Base-by-base conservation (phyloP, 768 basidiomycete species). In the Trichaptum fuscoviolaceum region DNA sequence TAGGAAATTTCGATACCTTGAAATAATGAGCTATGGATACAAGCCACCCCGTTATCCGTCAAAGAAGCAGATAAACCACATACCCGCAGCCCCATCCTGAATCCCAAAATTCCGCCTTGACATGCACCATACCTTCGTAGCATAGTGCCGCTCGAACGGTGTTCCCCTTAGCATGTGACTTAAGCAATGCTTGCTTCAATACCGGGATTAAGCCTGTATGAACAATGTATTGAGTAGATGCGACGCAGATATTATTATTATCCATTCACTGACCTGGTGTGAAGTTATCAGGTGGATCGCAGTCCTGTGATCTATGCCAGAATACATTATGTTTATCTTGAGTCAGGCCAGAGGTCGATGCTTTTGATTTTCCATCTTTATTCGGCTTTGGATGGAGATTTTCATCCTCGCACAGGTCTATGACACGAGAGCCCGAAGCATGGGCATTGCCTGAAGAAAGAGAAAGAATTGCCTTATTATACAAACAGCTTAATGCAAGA, bases 1-100 rank as follows among this genome's bases (percentile, higher is more conserved):
- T 69, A 92, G 70, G 70, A 89, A 94, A 73, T 93, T 94, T 24
- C 91, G 88, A 72, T 95, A 93, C 26, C 92, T 94, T 67, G 8
- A 63, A 12, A 58, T 36, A 12, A 20, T 10, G 4, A 25, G 27
- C 18, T 25, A 25, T 57, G 64, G 69, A 64, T 35, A 25, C 23
- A 63, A n/a, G 60, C 65, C 69, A 42, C 59, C 62, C n/a, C n/a
- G n/a, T n/a, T n/a, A n/a, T n/a, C n/a, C n/a, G n/a, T n/a, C 8
- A 26, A 36, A n/a, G 58, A 42, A 34, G 65, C 73, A 69, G 52
- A 62, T 60, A 57, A 36, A 20, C 64, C 63, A 76, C 83, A 66
- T 71, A 84, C 89, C 89, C 90, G 70, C 90, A 91, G 17, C 92
- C 92, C 92, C 92, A 95, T 0, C 65, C 63, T 10, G 69, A 69